These are phyloP conservation scores for Solanum hybrid DNA, from an alignment of 305 asterid genomes.

Conservation along the genomic window DNA sequence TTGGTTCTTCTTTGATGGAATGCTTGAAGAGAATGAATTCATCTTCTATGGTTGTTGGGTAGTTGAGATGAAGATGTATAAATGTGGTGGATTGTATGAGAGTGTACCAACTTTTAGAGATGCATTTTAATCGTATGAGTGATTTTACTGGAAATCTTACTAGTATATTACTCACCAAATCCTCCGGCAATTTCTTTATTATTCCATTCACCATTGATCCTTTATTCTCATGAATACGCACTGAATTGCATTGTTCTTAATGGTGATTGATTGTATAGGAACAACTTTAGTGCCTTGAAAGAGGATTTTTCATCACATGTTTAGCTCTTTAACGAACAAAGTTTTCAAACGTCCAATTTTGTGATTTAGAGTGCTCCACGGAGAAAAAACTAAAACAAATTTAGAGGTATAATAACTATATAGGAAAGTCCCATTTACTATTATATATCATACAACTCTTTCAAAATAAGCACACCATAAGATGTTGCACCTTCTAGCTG, in stretches of 20 bases:
- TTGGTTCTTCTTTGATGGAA: background rate
- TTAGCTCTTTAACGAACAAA: background rate
- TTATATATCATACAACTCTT: too few species aligned
- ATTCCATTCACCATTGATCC: background rate
- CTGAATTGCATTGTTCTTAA: background rate
- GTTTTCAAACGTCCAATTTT: background rate
- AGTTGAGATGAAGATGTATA: background rate
- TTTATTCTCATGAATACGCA: background rate
- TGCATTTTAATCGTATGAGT: background rate
- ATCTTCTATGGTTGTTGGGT: background rate
- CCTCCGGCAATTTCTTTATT: background rate
- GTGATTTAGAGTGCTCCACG: background rate
- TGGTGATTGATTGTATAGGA: background rate
- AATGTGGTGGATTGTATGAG: background rate
- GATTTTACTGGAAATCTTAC: background rate
- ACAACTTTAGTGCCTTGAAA: background rate
- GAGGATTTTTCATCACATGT: background rate
- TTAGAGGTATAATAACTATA: background rate
- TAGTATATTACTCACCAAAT: background rate
- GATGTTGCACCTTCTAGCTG: background rate
- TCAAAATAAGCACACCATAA: too few species aligned
- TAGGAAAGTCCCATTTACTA: background rate
- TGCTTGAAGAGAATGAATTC: background rate
- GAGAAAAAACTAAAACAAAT: too few species aligned
- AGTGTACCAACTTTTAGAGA: background rate